Evolutionary conservation across 768 basidiomycete species (phyloP).

Genomic region (Aureoboletus auriporus): DNA sequence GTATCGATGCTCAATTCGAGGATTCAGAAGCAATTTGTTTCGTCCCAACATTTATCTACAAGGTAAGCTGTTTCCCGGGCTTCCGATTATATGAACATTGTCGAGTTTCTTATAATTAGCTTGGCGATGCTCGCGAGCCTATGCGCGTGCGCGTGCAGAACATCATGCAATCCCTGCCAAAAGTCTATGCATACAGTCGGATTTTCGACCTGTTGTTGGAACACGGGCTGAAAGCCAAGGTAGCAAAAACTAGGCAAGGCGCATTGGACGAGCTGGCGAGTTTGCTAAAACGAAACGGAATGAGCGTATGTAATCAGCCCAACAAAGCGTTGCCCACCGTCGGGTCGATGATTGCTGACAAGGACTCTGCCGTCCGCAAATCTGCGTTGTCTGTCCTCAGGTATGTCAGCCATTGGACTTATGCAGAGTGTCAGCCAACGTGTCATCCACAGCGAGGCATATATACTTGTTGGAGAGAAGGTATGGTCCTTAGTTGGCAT

Average conservation of each 20-base stretch:
- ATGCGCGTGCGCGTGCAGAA: conserved; percentile 76
- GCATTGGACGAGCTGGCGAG: conserved; percentile 76
- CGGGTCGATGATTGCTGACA: conserved; percentile 80
- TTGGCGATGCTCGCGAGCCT: conserved; percentile 88
- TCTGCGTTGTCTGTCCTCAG: conserved; percentile 80
- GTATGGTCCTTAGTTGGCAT: conserved; percentile 77
- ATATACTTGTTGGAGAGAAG: conserved; percentile 78
- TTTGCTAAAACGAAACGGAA: conserved; percentile 78
- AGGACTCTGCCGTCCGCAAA: conserved; percentile 84
- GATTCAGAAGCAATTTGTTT: conserved; percentile 88
- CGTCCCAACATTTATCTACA: conserved; percentile 84
- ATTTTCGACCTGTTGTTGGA: conserved; percentile 86
- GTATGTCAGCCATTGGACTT: conserved; percentile 38
- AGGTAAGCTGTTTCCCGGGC: conserved; percentile 45
- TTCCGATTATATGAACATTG: neutral
- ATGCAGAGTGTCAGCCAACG: conserved; percentile 5
- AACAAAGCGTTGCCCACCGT: conserved; percentile 74
- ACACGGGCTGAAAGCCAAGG: conserved; percentile 85
- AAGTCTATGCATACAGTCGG: conserved; percentile 90
- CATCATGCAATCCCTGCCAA: conserved; percentile 81
- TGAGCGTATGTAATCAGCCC: conserved; percentile 73
- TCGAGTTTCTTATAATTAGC: conserved; percentile 41
- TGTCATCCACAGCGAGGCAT: conserved; percentile 60
- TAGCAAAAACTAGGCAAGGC: conserved; percentile 88
- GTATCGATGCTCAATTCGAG: conserved; percentile 69